A percentile compares a stretch with the other conserved stretches of the same genome.
phyloP scores from a whole-genome alignment of 2,329 filamentous ascomycete genomes.

The Beauveria rudraprayagi region DNA sequence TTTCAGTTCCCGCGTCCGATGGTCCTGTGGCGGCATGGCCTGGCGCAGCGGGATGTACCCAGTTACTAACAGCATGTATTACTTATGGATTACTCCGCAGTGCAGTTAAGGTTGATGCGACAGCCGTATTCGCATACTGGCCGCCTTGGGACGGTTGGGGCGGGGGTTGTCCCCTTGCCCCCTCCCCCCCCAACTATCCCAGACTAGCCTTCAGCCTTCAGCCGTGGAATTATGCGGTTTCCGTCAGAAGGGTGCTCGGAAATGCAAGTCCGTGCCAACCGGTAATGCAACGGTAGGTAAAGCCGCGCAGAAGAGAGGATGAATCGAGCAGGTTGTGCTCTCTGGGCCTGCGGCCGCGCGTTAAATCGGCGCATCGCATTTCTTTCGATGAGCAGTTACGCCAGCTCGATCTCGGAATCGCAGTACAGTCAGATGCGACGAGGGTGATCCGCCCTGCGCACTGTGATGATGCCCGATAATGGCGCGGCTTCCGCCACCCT shows the following conservation, averaged over 20 bases:
- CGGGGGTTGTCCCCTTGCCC: background rate
- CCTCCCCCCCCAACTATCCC: background rate
- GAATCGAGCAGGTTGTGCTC: background rate
- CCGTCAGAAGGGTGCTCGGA: background rate
- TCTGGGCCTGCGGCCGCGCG: background rate
- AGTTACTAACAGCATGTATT: too few relatives aligned
- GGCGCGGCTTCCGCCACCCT: background rate
- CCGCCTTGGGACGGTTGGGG: background rate
- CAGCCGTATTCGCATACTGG: background rate
- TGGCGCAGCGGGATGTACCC: background rate
- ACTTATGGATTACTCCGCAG: background rate
- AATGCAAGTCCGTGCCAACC: slow-evolving; percentile 1
- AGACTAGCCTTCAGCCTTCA: background rate
- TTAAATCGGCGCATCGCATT: background rate
- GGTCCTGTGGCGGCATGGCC: background rate
- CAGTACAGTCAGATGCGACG: slow-evolving; percentile 4
- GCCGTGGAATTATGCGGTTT: background rate
- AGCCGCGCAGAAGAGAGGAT: background rate
- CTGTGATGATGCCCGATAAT: background rate
- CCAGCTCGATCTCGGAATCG: slow-evolving; percentile 9
- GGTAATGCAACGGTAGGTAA: background rate
- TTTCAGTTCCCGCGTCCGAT: slow-evolving; percentile 2
- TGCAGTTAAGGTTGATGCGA: background rate
- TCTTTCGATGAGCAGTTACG: background rate
- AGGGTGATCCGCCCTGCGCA: background rate